These are phyloP conservation scores for Apiotrichum veenhuisii DNA, from an alignment of 1,284 basidiomycete genomes.

Conservation along the genomic window DNA sequence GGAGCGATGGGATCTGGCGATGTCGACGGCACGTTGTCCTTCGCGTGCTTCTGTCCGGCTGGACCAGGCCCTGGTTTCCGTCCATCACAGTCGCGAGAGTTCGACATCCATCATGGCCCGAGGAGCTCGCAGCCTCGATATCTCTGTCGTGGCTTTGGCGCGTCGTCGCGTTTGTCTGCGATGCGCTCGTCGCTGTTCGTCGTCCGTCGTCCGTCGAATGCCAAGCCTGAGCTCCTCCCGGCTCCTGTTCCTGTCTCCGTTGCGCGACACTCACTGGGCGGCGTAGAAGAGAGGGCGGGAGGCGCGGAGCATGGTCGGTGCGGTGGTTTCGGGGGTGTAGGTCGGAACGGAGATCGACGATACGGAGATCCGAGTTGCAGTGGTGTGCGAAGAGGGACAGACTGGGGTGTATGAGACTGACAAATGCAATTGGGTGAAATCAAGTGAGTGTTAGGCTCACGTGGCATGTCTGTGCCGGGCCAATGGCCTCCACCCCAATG, in stretches of 20 bases:
- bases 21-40: too few species aligned
- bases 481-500: neutral
- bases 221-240: neutral
- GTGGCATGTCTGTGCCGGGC: neutral
- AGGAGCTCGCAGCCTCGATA: too few species aligned
- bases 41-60: too few species aligned
- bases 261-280: conserved; percentile 30
- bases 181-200: neutral
- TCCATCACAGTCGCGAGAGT: too few species aligned
- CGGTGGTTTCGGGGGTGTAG: conserved; percentile 1
- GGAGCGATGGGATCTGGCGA: too few species aligned
- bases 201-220: neutral
- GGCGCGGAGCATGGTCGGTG: conserved; percentile 66
- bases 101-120: too few species aligned
- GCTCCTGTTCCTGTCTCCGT: neutral
- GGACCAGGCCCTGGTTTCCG: too few species aligned
- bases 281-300: conserved; percentile 62
- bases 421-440: neutral
- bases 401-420: conserved; percentile 16
- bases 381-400: neutral
- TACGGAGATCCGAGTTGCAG: neutral
- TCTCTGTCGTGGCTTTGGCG: too few species aligned
- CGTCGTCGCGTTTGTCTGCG: too few species aligned
- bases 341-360: neutral
- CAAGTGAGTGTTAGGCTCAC: conserved; percentile 15